phyloP scores from a whole-genome alignment of 495 filamentous ascomycete genomes.

The Podospora bellae-mahoneyi region DNA sequence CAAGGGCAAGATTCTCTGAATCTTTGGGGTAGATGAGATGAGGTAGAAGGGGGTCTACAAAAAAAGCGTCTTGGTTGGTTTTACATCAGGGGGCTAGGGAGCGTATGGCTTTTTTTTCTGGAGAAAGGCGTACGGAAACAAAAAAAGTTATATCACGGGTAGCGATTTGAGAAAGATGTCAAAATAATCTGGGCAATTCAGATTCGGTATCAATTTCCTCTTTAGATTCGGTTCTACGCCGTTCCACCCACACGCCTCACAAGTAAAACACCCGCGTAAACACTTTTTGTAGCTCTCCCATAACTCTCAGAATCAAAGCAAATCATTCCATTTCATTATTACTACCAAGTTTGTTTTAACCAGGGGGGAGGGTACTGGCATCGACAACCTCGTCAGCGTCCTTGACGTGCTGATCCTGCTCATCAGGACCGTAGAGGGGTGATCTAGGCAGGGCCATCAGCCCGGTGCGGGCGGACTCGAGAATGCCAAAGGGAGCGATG shows the following conservation, averaged over 20 bases:
- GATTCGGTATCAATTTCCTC: conserved; percentile 4
- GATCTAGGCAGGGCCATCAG: conserved; percentile 96
- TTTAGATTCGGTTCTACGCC: background rate
- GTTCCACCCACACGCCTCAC: no score
- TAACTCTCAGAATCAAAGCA: background rate
- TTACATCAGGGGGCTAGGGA: conserved; percentile 5
- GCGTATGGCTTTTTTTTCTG: conserved; percentile 4
- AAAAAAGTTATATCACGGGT: background rate
- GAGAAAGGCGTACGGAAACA: background rate
- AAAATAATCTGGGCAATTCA: background rate
- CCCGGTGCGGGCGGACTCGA: conserved; percentile 90
- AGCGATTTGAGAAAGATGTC: background rate
- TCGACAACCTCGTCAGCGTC: conserved; percentile 91
- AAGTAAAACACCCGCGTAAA: background rate
- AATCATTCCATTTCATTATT: background rate
- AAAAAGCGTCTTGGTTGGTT: background rate
- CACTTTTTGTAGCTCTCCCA: background rate
- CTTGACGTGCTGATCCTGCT: conserved; percentile 75
- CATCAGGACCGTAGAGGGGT: conserved; percentile 69
- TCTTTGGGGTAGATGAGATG: background rate
- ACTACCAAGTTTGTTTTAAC: conserved; percentile 51
- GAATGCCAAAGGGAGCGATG: conserved; percentile 89
- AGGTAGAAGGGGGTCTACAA: background rate
- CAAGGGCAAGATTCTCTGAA: conserved; percentile 60
- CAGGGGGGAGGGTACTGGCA: conserved; percentile 85